Evolutionary conservation across 768 basidiomycete genomes (phyloP), one percentile per base, ranked within the genome.

Genomic region (Amylocystis lapponica): DNA sequence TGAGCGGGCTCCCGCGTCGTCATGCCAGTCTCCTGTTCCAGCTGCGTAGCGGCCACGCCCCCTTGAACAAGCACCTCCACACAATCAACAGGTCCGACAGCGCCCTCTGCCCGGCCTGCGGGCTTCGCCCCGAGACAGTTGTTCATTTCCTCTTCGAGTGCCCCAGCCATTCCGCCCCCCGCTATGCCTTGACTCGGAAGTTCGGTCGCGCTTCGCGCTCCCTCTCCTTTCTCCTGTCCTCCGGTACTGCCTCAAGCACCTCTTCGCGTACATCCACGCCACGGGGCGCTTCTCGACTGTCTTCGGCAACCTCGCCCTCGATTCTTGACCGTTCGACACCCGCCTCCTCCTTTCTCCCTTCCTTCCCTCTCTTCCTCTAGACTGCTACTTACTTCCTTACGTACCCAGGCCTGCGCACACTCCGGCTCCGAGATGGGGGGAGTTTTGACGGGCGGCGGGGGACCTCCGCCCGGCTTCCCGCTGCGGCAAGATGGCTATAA

Each of bases 21-120:
- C 44, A 46, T 4, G 32, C 45, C 22, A 51, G 45, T 30, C 26
- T 60, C 2, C 49, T 66, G 9, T 44, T 59, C 21, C 65, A 66
- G 27, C 57, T 69, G 1, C 32, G 61, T 6, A 63, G 62, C 3
- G 58, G 60, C 3, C 66, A 68, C 36, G 45, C 43, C 6, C 57
- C 60, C 0, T 56, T 68, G 2, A 58, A 64, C 30, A 26, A 48
- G 6, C 56, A 65, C 51, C 59, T 56, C 3, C 26, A 39, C 20
- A 39, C 42, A 5, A 53, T 58, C 13, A 27, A 39, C 1, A 39
- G 39, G 33, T 40, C 40, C 3, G n/a, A n/a, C 36, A 19, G 39
- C 1, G 26, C 40, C 1, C 13, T 13, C 2, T 58, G 57, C 39
- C 53, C 50, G 11, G 23, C 22, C 1, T 57, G 55, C n/a, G 16